Conservation (phyloP, 345 rosid genomes). For the Lagerstroemia speciosa region DNA sequence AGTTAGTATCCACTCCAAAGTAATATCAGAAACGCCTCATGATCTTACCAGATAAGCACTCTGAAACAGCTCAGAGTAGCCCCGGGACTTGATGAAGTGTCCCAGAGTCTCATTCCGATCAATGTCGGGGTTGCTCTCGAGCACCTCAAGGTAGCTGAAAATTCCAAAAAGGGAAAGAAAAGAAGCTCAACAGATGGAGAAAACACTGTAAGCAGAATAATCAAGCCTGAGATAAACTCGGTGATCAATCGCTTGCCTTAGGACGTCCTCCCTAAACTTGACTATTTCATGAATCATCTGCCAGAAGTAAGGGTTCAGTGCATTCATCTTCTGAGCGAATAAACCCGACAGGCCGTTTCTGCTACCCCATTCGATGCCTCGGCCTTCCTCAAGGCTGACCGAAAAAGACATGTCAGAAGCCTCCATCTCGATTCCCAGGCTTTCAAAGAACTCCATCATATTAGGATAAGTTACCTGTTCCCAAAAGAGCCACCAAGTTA, state of each 20-base stretch:
- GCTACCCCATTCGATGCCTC: conserved; percentile 91
- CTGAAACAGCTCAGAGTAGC: conserved; percentile 76
- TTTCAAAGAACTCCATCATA: conserved; percentile 86
- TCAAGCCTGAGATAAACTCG: background rate
- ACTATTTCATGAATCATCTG: conserved; percentile 64
- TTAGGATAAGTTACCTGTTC: conserved; percentile 86
- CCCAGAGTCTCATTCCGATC: conserved; percentile 63
- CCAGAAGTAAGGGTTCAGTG: conserved; percentile 65
- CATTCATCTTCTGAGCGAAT: conserved; percentile 67
- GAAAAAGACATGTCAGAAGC: conserved; percentile 77
- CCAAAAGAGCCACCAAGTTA: background rate
- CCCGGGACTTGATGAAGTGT: conserved; percentile 46
- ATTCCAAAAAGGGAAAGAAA: background rate
- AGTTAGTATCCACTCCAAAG: background rate
- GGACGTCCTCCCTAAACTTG: conserved; percentile 60
- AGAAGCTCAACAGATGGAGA: background rate
- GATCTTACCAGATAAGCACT: conserved; percentile 72
- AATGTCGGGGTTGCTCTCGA: conserved; percentile 55
- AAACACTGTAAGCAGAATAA: background rate
- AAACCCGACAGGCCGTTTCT: conserved; percentile 58
- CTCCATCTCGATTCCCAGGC: conserved; percentile 74
- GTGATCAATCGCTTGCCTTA: conserved; percentile 20
- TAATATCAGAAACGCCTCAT: background rate
- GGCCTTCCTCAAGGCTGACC: conserved; percentile 65
- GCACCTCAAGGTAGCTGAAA: conserved; percentile 50